Conservation (phyloP, 2,329 filamentous ascomycete species). For the Fusarium chuoi region DNA sequence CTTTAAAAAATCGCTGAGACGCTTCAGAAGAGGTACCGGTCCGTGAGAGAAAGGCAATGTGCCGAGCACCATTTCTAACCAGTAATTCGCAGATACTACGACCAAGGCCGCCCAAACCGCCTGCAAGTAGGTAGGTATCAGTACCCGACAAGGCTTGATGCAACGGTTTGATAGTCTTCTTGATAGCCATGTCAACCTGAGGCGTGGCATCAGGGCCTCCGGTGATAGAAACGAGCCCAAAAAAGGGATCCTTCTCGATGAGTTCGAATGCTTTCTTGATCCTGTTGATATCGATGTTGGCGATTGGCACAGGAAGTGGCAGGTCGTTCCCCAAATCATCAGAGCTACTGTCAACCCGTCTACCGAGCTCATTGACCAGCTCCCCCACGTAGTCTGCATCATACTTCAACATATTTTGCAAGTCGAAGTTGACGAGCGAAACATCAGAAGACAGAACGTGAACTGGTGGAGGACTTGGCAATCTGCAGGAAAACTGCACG, state of each 20-base stretch:
- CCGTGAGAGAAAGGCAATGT: constrained; percentile 65
- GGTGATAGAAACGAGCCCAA: constrained; percentile 37
- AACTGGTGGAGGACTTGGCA: constrained; percentile 25
- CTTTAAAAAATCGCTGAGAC: constrained; percentile 46
- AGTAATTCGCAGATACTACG: constrained; percentile 63
- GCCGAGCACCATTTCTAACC: constrained; percentile 59
- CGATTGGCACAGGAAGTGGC: not conserved
- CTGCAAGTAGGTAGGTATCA: constrained; percentile 64
- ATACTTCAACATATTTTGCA: constrained; percentile 46
- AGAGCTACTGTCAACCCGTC: constrained; percentile 1
- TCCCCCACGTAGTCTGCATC: constrained; percentile 48
- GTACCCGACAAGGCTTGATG: constrained; percentile 48
- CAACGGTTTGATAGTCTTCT: constrained; percentile 41
- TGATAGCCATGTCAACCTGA: constrained; percentile 38
- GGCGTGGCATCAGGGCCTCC: constrained; percentile 4
- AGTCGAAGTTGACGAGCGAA: constrained; percentile 49
- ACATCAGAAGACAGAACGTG: constrained; percentile 26
- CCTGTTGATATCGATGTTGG: constrained; percentile 33
- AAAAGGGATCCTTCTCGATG: constrained; percentile 42
- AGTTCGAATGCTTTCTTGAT: constrained; percentile 43
- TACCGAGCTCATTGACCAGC: constrained; percentile 38
- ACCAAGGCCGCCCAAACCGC: constrained; percentile 68
- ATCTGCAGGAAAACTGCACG: constrained; percentile 46
- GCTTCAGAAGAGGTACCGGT: constrained; percentile 51
- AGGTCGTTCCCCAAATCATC: not conserved